A percentile compares a stretch with the other conserved stretches of the same genome.
These are phyloP conservation scores for Pseudevernia furfuracea DNA, from an alignment of 495 filamentous ascomycete genomes.

Conservation along the genomic window DNA sequence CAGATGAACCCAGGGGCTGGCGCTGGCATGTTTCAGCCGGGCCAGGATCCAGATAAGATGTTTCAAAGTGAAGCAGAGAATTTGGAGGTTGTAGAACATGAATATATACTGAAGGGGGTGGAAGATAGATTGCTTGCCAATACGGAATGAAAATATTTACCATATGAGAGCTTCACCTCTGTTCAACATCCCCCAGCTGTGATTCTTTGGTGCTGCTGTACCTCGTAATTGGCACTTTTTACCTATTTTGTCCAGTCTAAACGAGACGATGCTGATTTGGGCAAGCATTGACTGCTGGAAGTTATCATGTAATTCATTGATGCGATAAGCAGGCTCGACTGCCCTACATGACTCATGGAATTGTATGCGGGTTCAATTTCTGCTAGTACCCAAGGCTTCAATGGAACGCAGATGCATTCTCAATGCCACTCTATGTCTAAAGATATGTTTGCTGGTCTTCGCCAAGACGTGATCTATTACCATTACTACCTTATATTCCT, in stretches of 20 bases:
- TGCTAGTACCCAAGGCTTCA: neutral
- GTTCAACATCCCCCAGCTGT: neutral
- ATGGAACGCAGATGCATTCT: neutral
- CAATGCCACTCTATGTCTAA: slow-evolving; percentile 1
- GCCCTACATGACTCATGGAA: neutral
- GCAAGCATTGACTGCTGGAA: neutral
- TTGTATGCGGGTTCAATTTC: neutral
- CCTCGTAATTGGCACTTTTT: neutral
- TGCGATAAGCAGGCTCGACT: neutral
- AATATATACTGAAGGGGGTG: slow-evolving; percentile 78
- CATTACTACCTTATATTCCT: slow-evolving; percentile 17
- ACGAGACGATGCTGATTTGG: no score
- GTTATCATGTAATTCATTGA: neutral
- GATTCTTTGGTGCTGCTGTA: neutral
- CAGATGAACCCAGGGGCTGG: slow-evolving; percentile 64
- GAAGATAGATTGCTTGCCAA: slow-evolving; percentile 65
- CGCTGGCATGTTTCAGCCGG: slow-evolving; percentile 76
- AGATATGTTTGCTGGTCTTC: neutral
- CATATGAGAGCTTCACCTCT: neutral
- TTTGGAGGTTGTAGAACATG: slow-evolving; percentile 86
- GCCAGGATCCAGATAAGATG: slow-evolving; percentile 91
- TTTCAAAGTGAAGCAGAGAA: slow-evolving; percentile 90
- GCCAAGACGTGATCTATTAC: neutral
- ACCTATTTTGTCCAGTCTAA: neutral
- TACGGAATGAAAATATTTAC: neutral